phyloP scores from a whole-genome alignment of 1,284 basidiomycete genomes.

The Heliocybe sulcata region DNA sequence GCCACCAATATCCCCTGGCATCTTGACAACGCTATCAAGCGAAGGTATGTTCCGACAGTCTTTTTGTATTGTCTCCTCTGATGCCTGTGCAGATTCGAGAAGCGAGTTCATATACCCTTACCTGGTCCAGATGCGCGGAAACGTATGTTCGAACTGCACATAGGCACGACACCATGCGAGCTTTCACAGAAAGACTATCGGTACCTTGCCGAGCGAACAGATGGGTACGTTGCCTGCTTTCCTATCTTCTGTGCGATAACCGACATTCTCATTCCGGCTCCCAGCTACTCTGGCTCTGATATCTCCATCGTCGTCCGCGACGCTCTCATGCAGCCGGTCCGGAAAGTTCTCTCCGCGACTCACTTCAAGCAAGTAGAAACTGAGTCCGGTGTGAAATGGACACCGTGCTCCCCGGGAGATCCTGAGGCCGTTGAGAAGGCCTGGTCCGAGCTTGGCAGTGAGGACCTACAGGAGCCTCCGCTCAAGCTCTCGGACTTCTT shows the following conservation, averaged over 20 bases:
- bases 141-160: conserved; percentile 95
- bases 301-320: conserved; percentile 95
- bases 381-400: conserved; percentile 50
- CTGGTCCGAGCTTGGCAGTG: conserved; percentile 91
- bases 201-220: conserved; percentile 77
- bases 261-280: conserved; percentile 1
- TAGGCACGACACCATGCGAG: conserved; percentile 89
- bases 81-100: conserved; percentile 88
- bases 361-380: conserved; percentile 78
- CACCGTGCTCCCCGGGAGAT: conserved; percentile 95
- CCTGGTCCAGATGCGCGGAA: conserved; percentile 91
- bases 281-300: conserved; percentile 89
- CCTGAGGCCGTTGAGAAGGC: conserved; percentile 81
- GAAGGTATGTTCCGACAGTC: conserved; percentile 47
- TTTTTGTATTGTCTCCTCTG: no score
- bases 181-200: conserved; percentile 80
- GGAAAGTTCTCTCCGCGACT: conserved; percentile 93
- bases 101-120: conserved; percentile 96
- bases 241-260: conserved; percentile 2
- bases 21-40: conserved; percentile 96
- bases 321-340: conserved; percentile 97
- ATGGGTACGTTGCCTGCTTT: conserved; percentile 48
- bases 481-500: conserved; percentile 81
- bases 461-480: conserved; percentile 85
- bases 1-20: conserved; percentile 99